Evolutionary conservation across 139 green algal species (phyloP).

Genomic region (Chlorella sp.): DNA sequence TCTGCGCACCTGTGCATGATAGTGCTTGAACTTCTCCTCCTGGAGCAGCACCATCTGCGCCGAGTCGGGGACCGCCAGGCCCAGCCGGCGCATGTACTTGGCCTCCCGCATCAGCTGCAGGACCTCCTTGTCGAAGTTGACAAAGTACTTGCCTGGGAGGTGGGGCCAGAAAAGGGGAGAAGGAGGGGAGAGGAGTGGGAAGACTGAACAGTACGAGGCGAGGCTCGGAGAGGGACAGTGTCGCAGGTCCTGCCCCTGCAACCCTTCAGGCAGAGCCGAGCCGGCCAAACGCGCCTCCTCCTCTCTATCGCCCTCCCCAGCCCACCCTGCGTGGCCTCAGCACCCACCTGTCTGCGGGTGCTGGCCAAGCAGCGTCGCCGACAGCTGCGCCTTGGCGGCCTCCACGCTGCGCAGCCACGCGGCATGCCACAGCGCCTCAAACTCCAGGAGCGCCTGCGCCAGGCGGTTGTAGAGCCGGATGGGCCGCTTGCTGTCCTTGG

Average conservation of each 20-base stretch:
- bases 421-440: conserved; percentile 88
- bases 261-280: too few relatives aligned
- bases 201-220: too few relatives aligned
- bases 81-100: conserved; percentile 86
- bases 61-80: conserved; percentile 78
- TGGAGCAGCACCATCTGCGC: conserved; percentile 85
- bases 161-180: neutral
- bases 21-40: conserved; percentile 84
- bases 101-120: conserved; percentile 89
- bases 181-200: neutral
- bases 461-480: conserved; percentile 93
- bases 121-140: conserved; percentile 93
- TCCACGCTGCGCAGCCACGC: conserved; percentile 65
- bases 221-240: too few relatives aligned
- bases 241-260: too few relatives aligned
- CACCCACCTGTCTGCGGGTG: conserved; percentile 73
- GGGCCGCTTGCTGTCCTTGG: conserved; percentile 87
- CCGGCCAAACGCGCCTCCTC: too few relatives aligned
- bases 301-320: too few relatives aligned
- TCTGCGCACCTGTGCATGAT: conserved; percentile 83
- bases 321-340: too few relatives aligned
- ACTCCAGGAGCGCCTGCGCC: conserved; percentile 84
- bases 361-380: conserved; percentile 80
- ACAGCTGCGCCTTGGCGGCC: conserved; percentile 74
- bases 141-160: conserved; percentile 51